Conservation (phyloP, 306 rosid genomes). For the Prunus davidiana region DNA sequence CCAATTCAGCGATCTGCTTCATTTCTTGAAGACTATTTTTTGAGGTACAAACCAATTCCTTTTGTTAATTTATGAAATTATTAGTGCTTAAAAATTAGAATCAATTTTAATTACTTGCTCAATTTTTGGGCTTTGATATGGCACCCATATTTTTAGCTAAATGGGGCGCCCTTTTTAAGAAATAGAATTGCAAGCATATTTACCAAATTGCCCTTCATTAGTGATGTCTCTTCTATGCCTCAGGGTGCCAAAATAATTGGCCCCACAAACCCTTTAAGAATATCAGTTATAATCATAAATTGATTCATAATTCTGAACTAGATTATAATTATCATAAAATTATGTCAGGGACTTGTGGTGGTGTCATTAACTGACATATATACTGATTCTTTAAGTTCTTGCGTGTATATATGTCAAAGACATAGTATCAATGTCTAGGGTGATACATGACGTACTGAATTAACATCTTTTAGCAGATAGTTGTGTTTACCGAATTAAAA, state of each 20-base stretch:
- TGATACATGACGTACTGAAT: neutral
- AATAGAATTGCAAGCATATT: neutral
- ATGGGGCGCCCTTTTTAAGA: neutral
- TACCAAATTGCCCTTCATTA: conserved; percentile 1
- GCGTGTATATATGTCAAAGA: neutral
- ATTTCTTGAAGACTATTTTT: conserved; percentile 24
- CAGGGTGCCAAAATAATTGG: neutral
- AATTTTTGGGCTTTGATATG: neutral
- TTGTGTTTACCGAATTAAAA: neutral
- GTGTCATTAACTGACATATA: neutral
- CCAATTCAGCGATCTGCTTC: conserved; percentile 28
- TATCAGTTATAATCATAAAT: neutral
- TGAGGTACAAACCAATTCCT: conserved; percentile 33
- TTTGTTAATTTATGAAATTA: conserved; percentile 2
- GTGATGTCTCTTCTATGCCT: neutral
- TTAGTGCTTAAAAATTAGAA: neutral
- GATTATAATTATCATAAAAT: neutral
- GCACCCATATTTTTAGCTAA: neutral
- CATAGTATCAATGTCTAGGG: neutral
- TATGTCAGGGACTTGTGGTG: neutral
- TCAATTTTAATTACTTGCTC: neutral
- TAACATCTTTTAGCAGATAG: neutral
- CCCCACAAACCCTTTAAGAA: neutral
- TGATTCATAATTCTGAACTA: neutral
- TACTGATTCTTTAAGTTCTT: neutral